A percentile compares a stretch with the other conserved stretches of the same genome.
Evolutionary conservation across 208 protist species (phyloP).

Genomic region (Lotmaria passim): DNA sequence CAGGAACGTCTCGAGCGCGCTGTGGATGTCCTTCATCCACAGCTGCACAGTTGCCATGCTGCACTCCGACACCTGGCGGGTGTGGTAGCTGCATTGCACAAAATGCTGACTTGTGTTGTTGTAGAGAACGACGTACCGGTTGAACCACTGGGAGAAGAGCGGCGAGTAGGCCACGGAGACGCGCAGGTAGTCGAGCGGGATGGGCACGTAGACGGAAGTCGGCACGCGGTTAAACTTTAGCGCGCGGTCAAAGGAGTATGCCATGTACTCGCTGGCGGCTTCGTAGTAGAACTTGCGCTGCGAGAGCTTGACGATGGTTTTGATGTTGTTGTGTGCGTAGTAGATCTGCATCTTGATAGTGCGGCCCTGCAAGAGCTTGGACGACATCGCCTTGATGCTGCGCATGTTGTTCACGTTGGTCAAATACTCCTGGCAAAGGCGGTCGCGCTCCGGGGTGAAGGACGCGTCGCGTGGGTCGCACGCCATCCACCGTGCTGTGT

Average conservation of each 20-base stretch:
- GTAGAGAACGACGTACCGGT: slow-evolving; percentile 70
- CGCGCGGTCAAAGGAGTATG: slow-evolving; percentile 68
- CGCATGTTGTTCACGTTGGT: slow-evolving; percentile 80
- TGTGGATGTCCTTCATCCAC: slow-evolving; percentile 89
- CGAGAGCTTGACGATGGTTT: slow-evolving; percentile 81
- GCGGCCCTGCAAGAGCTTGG: slow-evolving; percentile 58
- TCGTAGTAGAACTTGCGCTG: slow-evolving; percentile 86
- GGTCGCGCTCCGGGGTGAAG: slow-evolving; percentile 64
- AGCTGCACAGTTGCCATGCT: slow-evolving; percentile 73
- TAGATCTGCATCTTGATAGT: slow-evolving; percentile 83
- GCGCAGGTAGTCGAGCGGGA: slow-evolving; percentile 79
- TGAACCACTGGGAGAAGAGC: slow-evolving; percentile 81
- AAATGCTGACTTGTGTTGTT: slow-evolving; percentile 68
- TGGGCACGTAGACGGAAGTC: slow-evolving; percentile 55
- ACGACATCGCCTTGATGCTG: slow-evolving; percentile 75
- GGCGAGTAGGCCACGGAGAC: slow-evolving; percentile 70
- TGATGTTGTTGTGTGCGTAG: slow-evolving; percentile 80
- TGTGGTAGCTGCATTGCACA: slow-evolving; percentile 49
- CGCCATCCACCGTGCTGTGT: slow-evolving; percentile 41
- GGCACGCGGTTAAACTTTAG: slow-evolving; percentile 74
- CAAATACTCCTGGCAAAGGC: slow-evolving; percentile 73
- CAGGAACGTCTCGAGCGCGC: slow-evolving; percentile 68
- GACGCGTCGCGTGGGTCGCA: slow-evolving; percentile 75
- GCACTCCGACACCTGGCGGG: slow-evolving; percentile 36
- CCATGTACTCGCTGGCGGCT: slow-evolving; percentile 73